Evolutionary conservation across 306 rosid genomes (phyloP), one percentile per base, ranked within the genome.

Genomic region (Quercus bicolor): DNA sequence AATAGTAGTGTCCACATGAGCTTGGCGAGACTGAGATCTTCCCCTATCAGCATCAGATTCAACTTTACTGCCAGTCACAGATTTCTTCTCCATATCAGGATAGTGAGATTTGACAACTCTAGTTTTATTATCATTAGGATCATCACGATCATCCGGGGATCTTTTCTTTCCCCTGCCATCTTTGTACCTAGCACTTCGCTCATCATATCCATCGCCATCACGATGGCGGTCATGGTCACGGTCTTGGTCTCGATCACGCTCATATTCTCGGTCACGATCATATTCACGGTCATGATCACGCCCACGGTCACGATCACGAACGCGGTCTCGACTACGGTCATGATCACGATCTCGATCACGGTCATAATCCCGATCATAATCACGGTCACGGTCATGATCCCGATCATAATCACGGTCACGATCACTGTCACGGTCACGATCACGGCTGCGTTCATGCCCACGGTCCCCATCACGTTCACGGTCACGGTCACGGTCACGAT

Each of bases 81-180:
- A 81, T 83, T 87, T 96, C 86, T 91, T 93, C 86, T 93, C 98
- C 40, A 85, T 65, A 68, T 91, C 95, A 76, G 92, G 76, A 84
- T 86, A 87, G 40, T 87, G 88, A 80, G 82, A 74, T 84, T 90
- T 96, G 65, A 80, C 79, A 78, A 85, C 86, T 86, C 92, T 89
- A 73, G 92, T 85, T 78, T 89, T 94, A 83, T 87, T 61, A 75
- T 93, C 94, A 85, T 43, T 57, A 74, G 79, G 79, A 78, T 91
- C 99, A 82, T 91, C 96, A 45, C 85, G 91, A 73, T 89, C 99
- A 79, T 87, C 92, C 18, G 93, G 89, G 57, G 93, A 84, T 86
- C 94, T 88, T 89, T 87, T 96, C 91, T 87, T 96, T 75, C 91
- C 86, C 82, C 91, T 90, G 79, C 90, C 69, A 78, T 92, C 97